Evolutionary conservation across 148 eudicot species (phyloP).

Genomic region (Diospyros lotus): DNA sequence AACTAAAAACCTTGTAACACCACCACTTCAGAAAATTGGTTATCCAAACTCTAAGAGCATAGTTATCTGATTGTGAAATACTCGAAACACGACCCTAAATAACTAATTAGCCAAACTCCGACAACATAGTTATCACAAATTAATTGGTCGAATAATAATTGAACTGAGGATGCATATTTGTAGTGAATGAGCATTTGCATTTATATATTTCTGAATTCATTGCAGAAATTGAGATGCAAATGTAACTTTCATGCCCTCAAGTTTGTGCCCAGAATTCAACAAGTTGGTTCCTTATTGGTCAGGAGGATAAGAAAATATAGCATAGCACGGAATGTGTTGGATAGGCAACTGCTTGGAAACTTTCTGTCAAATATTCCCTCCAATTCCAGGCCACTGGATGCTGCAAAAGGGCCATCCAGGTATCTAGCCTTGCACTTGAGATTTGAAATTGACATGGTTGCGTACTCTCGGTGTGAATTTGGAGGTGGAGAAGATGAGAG

Average conservation of each 20-base stretch:
- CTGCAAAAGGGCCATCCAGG: constrained; percentile 30
- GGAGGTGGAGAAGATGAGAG: constrained; percentile 84
- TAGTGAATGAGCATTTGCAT: not conserved
- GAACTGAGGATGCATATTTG: too few relatives aligned
- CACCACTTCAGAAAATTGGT: too few relatives aligned
- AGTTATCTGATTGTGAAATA: too few relatives aligned
- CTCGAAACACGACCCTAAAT: too few relatives aligned
- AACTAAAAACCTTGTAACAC: too few relatives aligned
- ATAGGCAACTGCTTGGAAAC: constrained; percentile 73
- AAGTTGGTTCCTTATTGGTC: constrained; percentile 55
- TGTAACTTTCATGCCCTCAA: constrained; percentile 90
- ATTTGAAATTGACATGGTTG: constrained; percentile 95
- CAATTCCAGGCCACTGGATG: constrained; percentile 18
- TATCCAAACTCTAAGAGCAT: too few relatives aligned
- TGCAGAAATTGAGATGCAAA: constrained; percentile 89
- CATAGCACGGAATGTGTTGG: constrained; percentile 36
- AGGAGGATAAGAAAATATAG: constrained; percentile 57
- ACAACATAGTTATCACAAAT: too few relatives aligned
- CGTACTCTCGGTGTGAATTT: constrained; percentile 89
- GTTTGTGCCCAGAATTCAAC: constrained; percentile 73
- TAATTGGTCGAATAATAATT: too few relatives aligned
- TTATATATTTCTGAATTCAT: constrained; percentile 1
- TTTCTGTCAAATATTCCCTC: constrained; percentile 33
- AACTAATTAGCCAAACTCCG: too few relatives aligned
- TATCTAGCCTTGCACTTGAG: constrained; percentile 94